Evolutionary conservation across 306 rosid genomes (phyloP), one percentile per base, ranked within the genome.

Genomic region (Dicorynia guianensis): DNA sequence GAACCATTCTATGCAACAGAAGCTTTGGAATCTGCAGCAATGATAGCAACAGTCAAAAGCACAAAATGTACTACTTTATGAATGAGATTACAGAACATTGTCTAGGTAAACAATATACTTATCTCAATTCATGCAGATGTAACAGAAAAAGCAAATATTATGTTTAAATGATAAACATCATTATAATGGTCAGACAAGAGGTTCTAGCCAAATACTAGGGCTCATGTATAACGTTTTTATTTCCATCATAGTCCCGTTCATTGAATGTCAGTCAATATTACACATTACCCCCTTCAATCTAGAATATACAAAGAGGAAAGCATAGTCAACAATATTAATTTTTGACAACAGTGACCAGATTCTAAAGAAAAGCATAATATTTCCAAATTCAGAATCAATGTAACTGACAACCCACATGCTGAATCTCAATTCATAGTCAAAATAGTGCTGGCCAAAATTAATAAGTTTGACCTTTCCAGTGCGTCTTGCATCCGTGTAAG

Each of bases 11-110:
- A 83, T 94, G 98, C 87, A 94, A 53, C 68, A 94, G 68, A 75
- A 94, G 96, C 89, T 94, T 94, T 10, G 98, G 98, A 80, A 94
- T 89, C 98, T 94, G 93, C 58, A 71, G 53, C 69, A 74, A 76
- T 68, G 71, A 61, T 63, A 61, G 66, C 56, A 46, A 44, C 73
- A 67, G 53, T 76, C 73, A 84, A 67, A 80, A 50, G 17, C 20
- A 49, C 30, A 76, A 58, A 70, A 52, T 46, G 49, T 30, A 40
- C 63, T 33, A 72, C 18, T 54, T 53, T 38, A 39, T 33, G 44
- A 70, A 73, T 7, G 20, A 63, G 53, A 80, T 63, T 38, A 42
- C 14, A 13, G 1, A 25, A 25, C 30, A 25, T 1, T 25, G 30
- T 25, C 1, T 25, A 43, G 30, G 30, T 30, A 34, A 20, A 46